phyloP scores from a whole-genome alignment of 495 filamentous ascomycete species.

The Lentithecium fluviatile region DNA sequence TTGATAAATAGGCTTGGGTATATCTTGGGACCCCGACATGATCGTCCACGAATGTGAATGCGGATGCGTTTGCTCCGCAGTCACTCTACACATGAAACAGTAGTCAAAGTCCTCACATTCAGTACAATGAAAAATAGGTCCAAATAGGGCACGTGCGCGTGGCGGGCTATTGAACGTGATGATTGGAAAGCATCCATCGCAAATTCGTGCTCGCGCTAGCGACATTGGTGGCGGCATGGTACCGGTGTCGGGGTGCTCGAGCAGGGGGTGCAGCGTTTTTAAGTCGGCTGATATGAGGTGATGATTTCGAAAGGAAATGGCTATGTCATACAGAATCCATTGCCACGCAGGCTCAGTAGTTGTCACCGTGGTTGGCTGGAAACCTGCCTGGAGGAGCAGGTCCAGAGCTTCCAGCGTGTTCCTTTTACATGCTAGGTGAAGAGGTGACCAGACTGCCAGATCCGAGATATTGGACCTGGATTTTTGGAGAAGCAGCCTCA shows the following conservation, averaged over 20 bases:
- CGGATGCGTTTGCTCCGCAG: not conserved
- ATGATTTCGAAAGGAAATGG: not conserved
- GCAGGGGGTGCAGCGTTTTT: not conserved
- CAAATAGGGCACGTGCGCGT: slow-evolving; percentile 1
- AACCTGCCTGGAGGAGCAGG: not conserved
- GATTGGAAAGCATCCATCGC: slow-evolving; percentile 11
- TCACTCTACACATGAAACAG: not conserved
- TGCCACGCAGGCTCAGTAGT: not conserved
- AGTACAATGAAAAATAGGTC: slow-evolving; percentile 11
- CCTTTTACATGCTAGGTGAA: slow-evolving; percentile 10
- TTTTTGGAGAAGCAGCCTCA: not conserved
- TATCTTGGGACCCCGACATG: too few relatives aligned
- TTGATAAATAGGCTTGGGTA: too few relatives aligned
- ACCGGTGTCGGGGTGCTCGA: not conserved
- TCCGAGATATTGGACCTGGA: not conserved
- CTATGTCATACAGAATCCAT: slow-evolving; percentile 19
- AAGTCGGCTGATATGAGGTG: not conserved
- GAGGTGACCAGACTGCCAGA: slow-evolving; percentile 2
- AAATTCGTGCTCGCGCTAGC: not conserved
- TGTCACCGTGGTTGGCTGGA: not conserved
- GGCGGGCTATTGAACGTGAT: not conserved
- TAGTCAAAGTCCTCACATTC: slow-evolving; percentile 17
- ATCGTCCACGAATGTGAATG: not conserved
- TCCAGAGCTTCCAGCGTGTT: not conserved
- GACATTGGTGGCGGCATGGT: not conserved